Conservation (phyloP, 805 yeast species). For the Lachancea quebecensis region DNA sequence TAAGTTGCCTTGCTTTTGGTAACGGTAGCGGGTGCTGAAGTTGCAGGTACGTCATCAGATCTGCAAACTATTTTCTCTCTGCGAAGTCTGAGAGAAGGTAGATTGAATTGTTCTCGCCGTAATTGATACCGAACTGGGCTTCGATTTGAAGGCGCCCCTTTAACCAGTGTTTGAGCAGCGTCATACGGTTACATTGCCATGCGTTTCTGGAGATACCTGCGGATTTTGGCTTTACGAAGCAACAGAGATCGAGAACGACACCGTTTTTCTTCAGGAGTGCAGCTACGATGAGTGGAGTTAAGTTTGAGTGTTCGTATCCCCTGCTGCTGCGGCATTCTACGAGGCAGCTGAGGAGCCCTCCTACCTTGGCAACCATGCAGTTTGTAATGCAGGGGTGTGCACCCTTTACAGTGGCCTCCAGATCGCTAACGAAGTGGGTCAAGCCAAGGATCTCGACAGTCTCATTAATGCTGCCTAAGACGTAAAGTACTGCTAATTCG, state of each 20-base stretch:
- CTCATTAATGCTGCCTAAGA: constrained; percentile 74
- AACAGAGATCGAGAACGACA: constrained; percentile 73
- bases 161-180: constrained; percentile 53
- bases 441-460: constrained; percentile 89
- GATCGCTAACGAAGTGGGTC: constrained; percentile 82
- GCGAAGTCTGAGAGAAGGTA: constrained; percentile 52
- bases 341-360: constrained; percentile 69
- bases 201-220: constrained; percentile 58
- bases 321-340: constrained; percentile 52
- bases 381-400: constrained; percentile 38
- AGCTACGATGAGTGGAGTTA: constrained; percentile 79
- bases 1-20: too few species aligned
- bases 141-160: constrained; percentile 37
- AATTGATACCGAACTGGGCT: constrained; percentile 50
- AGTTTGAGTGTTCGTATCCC: constrained; percentile 47
- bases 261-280: constrained; percentile 76
- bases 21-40: too few species aligned
- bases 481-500: constrained; percentile 70
- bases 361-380: constrained; percentile 73
- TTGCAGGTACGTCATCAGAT: too few species aligned
- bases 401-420: constrained; percentile 60
- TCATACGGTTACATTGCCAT: constrained; percentile 72
- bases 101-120: constrained; percentile 60
- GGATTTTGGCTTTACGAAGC: constrained; percentile 58
- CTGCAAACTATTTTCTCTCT: constrained; percentile 10